Conservation (phyloP, 2,329 filamentous ascomycete genomes). For the Stagonosporopsis vannaccii region DNA sequence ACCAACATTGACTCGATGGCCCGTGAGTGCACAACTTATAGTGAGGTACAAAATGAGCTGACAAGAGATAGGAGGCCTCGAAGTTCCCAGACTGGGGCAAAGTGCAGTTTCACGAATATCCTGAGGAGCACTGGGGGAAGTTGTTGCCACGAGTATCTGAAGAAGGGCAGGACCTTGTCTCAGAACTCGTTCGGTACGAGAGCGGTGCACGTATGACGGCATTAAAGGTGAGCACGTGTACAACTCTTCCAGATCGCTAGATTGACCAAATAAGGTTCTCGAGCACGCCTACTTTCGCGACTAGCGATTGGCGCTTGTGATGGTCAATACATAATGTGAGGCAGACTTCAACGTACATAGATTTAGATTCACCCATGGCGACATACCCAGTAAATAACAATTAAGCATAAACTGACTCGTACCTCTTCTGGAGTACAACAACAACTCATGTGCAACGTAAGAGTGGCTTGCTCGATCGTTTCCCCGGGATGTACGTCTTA, state of each 20-base stretch:
- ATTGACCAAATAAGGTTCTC: constrained; percentile 31
- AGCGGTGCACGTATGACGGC: constrained; percentile 72
- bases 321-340: constrained; percentile 1
- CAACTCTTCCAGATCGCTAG: background rate
- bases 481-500: background rate
- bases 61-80: constrained; percentile 62
- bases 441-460: background rate
- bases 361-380: background rate
- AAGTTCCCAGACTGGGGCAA: constrained; percentile 86
- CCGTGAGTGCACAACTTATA: constrained; percentile 58
- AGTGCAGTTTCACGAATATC: constrained; percentile 79
- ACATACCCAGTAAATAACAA: background rate
- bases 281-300: constrained; percentile 40
- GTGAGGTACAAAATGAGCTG: constrained; percentile 8
- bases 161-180: constrained; percentile 70
- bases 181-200: constrained; percentile 75
- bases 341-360: constrained; percentile 4
- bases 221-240: constrained; percentile 58
- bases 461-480: background rate
- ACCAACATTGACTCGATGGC: constrained; percentile 81
- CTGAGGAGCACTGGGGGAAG: constrained; percentile 70
- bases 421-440: background rate
- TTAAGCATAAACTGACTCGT: constrained; percentile 1
- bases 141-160: constrained; percentile 69
- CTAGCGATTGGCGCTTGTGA: background rate